A percentile compares a stretch with the other conserved stretches of the same genome.
phyloP scores from a whole-genome alignment of 2,329 filamentous ascomycete species.

The Lachnellula arida region DNA sequence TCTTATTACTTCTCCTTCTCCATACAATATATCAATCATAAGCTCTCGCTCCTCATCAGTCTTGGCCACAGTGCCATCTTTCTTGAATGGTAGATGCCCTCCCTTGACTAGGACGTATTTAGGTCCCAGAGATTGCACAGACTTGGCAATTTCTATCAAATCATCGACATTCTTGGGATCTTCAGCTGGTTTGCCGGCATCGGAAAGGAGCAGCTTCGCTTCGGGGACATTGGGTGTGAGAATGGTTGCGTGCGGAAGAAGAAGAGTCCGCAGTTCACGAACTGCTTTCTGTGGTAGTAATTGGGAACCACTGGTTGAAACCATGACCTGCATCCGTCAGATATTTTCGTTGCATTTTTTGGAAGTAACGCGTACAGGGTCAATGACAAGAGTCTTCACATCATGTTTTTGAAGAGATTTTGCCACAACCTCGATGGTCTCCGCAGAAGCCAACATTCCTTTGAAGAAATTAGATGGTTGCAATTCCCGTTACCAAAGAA shows the following conservation, averaged over 20 bases:
- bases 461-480: slow-evolving; percentile 11
- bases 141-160: slow-evolving; percentile 62
- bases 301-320: slow-evolving; percentile 72
- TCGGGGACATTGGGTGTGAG: slow-evolving; percentile 77
- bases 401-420: slow-evolving; percentile 55
- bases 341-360: neutral
- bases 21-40: slow-evolving; percentile 74
- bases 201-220: slow-evolving; percentile 58
- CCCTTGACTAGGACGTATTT: slow-evolving; percentile 84
- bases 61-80: slow-evolving; percentile 54
- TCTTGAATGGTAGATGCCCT: slow-evolving; percentile 76
- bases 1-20: slow-evolving; percentile 51
- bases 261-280: slow-evolving; percentile 48
- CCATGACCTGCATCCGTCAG: slow-evolving; percentile 67
- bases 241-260: slow-evolving; percentile 64
- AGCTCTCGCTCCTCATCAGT: slow-evolving; percentile 55
- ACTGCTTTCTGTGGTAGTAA: slow-evolving; percentile 65
- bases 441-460: slow-evolving; percentile 79
- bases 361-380: slow-evolving; percentile 54
- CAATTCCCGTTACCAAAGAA: neutral
- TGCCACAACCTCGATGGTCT: slow-evolving; percentile 65
- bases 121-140: slow-evolving; percentile 64
- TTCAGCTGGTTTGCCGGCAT: slow-evolving; percentile 38
- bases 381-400: slow-evolving; percentile 59
- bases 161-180: slow-evolving; percentile 57